Evolutionary conservation across 169 alveolate species (phyloP).

Genomic region (Plasmodium vivax): DNA sequence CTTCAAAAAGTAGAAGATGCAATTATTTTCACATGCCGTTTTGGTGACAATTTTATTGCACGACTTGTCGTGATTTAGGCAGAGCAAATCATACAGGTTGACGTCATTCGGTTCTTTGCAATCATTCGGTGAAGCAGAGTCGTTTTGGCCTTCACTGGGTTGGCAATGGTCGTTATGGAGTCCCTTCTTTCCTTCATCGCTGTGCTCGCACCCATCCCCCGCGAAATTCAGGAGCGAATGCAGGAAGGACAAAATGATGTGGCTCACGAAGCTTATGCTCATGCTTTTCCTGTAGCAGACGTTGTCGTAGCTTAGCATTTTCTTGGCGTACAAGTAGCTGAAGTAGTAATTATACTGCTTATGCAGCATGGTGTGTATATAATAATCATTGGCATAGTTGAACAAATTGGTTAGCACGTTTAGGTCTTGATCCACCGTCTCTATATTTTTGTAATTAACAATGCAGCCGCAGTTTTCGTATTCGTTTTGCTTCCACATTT

Average conservation of each 20-base stretch:
- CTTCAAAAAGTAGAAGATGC: conserved; percentile 65
- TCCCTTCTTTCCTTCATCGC: neutral
- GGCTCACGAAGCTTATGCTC: conserved; percentile 75
- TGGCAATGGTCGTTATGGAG: neutral
- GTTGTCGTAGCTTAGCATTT: conserved; percentile 70
- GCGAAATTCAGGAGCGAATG: conserved; percentile 58
- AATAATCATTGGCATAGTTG: conserved; percentile 72
- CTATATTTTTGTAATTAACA: conserved; percentile 68
- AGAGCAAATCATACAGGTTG: conserved; percentile 42
- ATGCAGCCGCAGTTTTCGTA: conserved; percentile 75
- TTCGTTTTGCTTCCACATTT: neutral
- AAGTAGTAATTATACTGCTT: conserved; percentile 72
- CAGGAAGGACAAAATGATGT: conserved; percentile 68
- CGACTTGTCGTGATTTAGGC: conserved; percentile 48
- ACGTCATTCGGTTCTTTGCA: conserved; percentile 2
- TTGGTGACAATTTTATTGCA: conserved; percentile 56
- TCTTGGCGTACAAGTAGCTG: conserved; percentile 72
- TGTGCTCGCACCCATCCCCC: conserved; percentile 2
- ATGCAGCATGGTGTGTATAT: conserved; percentile 71
- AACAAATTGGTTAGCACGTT: conserved; percentile 50
- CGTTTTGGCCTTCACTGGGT: neutral
- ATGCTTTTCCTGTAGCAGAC: conserved; percentile 74
- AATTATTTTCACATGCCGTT: conserved; percentile 50
- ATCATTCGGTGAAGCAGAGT: neutral
- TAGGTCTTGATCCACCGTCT: conserved; percentile 16